Conservation (phyloP, 1,139 yeast species). For the Debaryomycetaceae sp. region DNA sequence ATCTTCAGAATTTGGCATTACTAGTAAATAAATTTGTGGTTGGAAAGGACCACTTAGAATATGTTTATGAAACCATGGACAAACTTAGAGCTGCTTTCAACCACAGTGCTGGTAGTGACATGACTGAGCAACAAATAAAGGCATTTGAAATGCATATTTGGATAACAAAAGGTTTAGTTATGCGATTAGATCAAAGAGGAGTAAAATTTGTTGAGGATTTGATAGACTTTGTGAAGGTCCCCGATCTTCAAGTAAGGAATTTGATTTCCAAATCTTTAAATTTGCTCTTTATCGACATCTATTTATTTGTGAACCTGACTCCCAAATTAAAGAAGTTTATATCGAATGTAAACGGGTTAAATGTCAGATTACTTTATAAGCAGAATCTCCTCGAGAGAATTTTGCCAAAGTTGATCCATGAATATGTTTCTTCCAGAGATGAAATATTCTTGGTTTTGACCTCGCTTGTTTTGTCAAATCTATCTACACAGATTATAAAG, state of each 20-base stretch:
- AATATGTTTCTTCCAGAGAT: constrained; percentile 18
- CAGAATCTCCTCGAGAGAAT: constrained; percentile 69
- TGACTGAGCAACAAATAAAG: constrained; percentile 9
- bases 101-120: not conserved
- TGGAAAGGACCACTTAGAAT: constrained; percentile 5
- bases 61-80: constrained; percentile 2
- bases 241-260: constrained; percentile 17
- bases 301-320: constrained; percentile 46
- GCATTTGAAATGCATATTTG: constrained; percentile 59
- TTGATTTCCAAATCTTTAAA: constrained; percentile 57
- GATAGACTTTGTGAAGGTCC: constrained; percentile 41
- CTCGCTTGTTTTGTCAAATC: constrained; percentile 62
- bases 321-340: constrained; percentile 31
- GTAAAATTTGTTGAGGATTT: constrained; percentile 35
- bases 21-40: constrained; percentile 47
- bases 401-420: constrained; percentile 45
- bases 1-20: constrained; percentile 57
- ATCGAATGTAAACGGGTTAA: constrained; percentile 51
- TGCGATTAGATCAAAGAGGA: constrained; percentile 54
- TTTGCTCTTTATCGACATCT: constrained; percentile 63
- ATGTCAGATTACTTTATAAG: constrained; percentile 66
- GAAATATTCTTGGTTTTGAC: constrained; percentile 59
- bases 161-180: constrained; percentile 67
- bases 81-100: constrained; percentile 1
- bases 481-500: constrained; percentile 57